Evolutionary conservation across 148 eudicot species (phyloP).

Genomic region (Cornus controversa): DNA sequence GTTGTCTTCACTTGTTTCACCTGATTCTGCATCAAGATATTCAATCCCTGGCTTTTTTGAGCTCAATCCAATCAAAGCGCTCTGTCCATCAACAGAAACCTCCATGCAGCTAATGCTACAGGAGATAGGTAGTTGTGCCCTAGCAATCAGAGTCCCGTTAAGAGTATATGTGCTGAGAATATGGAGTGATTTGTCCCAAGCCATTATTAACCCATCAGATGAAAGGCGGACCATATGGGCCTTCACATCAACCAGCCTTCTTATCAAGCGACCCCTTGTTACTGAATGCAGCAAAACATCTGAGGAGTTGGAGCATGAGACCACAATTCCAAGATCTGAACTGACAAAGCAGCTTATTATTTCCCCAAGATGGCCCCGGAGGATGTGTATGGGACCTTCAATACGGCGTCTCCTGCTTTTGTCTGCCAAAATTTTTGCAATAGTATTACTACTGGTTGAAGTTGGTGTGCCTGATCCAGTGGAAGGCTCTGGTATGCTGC

Average conservation of each 20-base stretch:
- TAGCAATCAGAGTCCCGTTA: constrained; percentile 68
- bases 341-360: constrained; percentile 74
- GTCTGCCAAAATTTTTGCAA: constrained; percentile 41
- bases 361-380: constrained; percentile 90
- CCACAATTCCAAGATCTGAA: constrained; percentile 89
- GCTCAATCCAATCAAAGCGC: constrained; percentile 78
- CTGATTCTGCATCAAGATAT: constrained; percentile 23
- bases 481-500: constrained; percentile 46
- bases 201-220: constrained; percentile 68
- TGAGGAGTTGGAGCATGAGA: constrained; percentile 75
- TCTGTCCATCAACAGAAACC: constrained; percentile 74
- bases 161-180: constrained; percentile 74
- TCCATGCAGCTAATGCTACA: constrained; percentile 80
- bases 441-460: constrained; percentile 45
- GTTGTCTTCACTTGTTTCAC: constrained; percentile 33
- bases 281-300: constrained; percentile 76
- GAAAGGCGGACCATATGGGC: constrained; percentile 79
- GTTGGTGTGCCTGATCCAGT: constrained; percentile 47
- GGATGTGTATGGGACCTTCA: constrained; percentile 93
- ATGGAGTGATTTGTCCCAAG: constrained; percentile 66
- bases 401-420: constrained; percentile 60
- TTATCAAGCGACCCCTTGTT: constrained; percentile 76
- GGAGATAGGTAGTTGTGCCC: constrained; percentile 56
- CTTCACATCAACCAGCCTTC: constrained; percentile 71
- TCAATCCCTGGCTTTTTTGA: constrained; percentile 33